Conservation (phyloP, 2,329 filamentous ascomycete genomes). For the Tolypocladium ophioglossoides region DNA sequence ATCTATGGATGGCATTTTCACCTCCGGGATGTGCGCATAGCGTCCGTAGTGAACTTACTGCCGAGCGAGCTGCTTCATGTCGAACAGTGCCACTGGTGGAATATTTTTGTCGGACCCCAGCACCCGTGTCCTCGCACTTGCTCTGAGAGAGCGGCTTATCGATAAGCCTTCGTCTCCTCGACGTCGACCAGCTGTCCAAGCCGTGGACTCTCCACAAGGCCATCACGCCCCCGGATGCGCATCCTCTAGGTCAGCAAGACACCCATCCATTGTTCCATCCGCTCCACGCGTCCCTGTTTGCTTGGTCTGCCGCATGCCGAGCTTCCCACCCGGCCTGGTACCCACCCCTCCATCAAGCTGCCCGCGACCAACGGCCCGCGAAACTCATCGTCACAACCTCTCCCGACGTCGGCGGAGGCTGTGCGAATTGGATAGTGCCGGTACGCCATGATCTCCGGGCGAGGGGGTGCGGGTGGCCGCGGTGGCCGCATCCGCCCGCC, state of each 20-base stretch:
- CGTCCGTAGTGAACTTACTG: neutral
- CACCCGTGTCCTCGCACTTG: too few species aligned
- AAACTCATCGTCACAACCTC: neutral
- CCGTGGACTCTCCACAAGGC: neutral
- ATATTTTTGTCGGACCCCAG: neutral
- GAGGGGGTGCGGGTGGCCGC: slow-evolving; percentile 30
- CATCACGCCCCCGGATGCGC: neutral
- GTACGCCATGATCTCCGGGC: slow-evolving; percentile 34
- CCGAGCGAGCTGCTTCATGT: neutral
- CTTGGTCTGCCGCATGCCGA: neutral
- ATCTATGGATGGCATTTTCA: too few species aligned
- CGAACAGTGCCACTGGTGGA: slow-evolving; percentile 5
- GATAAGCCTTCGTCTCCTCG: neutral
- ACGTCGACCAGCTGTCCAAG: neutral
- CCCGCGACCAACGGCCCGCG: neutral
- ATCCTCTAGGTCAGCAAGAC: neutral
- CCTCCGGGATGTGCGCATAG: too few species aligned
- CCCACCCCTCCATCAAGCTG: neutral
- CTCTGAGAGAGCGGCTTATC: neutral
- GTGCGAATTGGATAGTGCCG: neutral
- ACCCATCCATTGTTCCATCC: neutral
- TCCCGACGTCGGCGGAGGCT: neutral
- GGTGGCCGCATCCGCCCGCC: slow-evolving; percentile 30
- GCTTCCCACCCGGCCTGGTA: neutral
- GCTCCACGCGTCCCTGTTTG: neutral